A percentile compares a stretch with the other conserved stretches of the same genome.
These are phyloP conservation scores for Kalmanozyma brasiliensis DNA, from an alignment of 1,284 basidiomycete genomes.

Conservation along the genomic window DNA sequence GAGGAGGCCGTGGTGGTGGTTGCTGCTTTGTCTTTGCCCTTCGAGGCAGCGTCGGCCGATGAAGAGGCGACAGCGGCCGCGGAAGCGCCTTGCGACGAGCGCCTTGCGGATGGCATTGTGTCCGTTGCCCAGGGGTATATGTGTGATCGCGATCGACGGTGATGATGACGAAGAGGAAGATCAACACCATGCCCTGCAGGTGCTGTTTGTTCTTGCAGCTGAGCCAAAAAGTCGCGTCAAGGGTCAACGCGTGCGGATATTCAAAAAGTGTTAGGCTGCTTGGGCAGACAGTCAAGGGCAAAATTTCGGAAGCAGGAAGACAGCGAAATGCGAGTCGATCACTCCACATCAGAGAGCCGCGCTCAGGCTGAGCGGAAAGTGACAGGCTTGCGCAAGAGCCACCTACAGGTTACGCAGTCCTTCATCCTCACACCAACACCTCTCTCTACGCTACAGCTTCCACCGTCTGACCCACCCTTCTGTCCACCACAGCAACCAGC, in stretches of 20 bases:
- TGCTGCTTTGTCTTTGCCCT: conserved; percentile 7
- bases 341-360: conserved; percentile 34
- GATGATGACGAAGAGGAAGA: conserved; percentile 14
- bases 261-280: conserved; percentile 13
- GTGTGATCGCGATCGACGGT: background rate
- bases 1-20: conserved; percentile 1
- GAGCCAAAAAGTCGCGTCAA: conserved; percentile 18
- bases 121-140: conserved; percentile 3
- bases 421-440: background rate
- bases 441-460: background rate
- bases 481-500: background rate
- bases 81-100: conserved; percentile 23
- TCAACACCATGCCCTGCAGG: conserved; percentile 10
- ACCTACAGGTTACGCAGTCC: conserved; percentile 21
- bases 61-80: conserved; percentile 11
- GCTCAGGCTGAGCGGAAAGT: conserved; percentile 17
- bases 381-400: conserved; percentile 45
- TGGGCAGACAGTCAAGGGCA: background rate
- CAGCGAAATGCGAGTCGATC: conserved; percentile 26
- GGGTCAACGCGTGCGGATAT: conserved; percentile 22
- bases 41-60: background rate
- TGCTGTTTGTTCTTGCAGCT: background rate
- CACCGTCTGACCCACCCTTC: background rate
- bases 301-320: conserved; percentile 17
- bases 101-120: conserved; percentile 28